Base-by-base conservation (phyloP, 2,329 filamentous ascomycete species). In the Exophiala aquamarina region DNA sequence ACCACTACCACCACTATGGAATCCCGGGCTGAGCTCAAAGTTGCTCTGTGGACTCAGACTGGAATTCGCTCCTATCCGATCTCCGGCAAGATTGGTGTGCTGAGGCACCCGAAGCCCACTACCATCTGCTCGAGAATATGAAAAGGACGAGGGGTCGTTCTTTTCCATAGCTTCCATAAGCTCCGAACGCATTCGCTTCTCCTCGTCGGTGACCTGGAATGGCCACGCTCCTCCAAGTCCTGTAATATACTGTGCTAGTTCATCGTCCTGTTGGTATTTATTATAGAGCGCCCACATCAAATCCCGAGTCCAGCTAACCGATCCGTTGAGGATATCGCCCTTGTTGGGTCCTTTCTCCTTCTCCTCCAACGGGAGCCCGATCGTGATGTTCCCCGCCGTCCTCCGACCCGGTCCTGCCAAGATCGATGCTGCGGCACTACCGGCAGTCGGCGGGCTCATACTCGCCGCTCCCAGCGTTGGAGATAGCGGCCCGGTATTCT, bases 301-400 rank as follows among this genome's bases (percentile, higher is more conserved):
- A 70, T 98, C 93, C 54, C 92, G 83, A 52, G 89, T 96, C 93
- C 93, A 98, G 70, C 89, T 90, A 44, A 97, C 93, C 26, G 92
- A 88, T 21, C 93, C 92, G 63, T 97, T 97, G 60, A 98, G 84
- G 50, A 98, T 97, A 61, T 98, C 93, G 39, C 93, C 93, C 72
- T 98, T 98, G 76, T 97, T 97, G 4, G 93, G 93, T 1, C 93
- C 93, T 66, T 97, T 97, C 71, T 98, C 93, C 67, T 97, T 97
- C 59, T 97, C 93, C 61, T 98, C 93, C 28, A 95, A 80, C 0
- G 93, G 92, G 21, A 97, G 78, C 11, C 91, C 90, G 56, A 92
- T 92, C 4, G 90, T 95, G 61, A 96, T 96, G 64, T 87, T 94
- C 29, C 87, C 87, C 5, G 83, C 77, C n/a, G 75, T 76, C 42